Evolutionary conservation across 129 eudicot genomes (phyloP), one percentile per base, ranked within the genome.

Genomic region (Saussurea involucrata): DNA sequence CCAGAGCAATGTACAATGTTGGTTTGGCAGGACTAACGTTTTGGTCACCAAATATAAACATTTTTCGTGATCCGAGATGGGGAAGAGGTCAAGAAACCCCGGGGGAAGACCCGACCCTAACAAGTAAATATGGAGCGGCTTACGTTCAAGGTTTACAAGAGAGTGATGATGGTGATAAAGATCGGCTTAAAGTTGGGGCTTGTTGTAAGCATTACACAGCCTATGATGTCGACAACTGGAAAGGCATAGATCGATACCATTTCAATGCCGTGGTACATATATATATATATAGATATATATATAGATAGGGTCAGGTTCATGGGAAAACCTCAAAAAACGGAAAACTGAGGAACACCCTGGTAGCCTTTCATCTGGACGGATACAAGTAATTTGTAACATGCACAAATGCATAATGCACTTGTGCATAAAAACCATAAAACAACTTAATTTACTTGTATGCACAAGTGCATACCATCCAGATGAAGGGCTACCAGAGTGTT

Each of bases 81-180:
- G 99, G 99, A 42, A 78, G 99, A 71, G 97, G 96, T 24, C 99
- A 92, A 61, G 99, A 95, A 76, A 95, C 99, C 34, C 99, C 99
- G 15, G 99, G 99, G 36, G 99, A 95, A 82, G 99, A 95, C 83
- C 99, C 99, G 7, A 42, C 90, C 15, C 86, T 95, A 31, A 15
- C 92, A 0, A 88, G 97, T 82, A 90, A 89, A 75, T 95, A 92
- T 69, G 96, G 86, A 13, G 78, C 88, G 24, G 85, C 86, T 13
- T 92, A 92, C 29, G 99, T 95, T 13, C 87, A 83, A 82, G 99
- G 99, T 6, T 80, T 95, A 46, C 99, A 95, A 72, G 81, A 85
- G 64, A 80, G 84, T 5, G 99, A 95, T 1, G 99, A 88, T 27
- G 92, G 95, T 33, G 87, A 90, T 49, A 85, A 88, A 42, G 84